Base-by-base conservation (phyloP, 176 grass and related monocot species). In the Puccinellia tenuiflora region DNA sequence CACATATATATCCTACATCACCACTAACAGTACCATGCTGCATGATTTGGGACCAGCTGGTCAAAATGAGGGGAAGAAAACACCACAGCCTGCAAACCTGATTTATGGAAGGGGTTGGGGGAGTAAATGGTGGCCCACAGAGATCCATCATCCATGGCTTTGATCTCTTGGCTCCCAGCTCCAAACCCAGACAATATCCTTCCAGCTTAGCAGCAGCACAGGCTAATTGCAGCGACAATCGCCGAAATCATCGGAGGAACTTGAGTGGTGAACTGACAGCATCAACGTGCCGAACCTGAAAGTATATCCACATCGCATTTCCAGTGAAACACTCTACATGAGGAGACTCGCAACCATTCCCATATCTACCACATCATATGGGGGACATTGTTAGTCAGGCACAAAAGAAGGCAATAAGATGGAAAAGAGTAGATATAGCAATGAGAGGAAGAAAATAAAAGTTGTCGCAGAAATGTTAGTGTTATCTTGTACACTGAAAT, bases 31-130 rank as follows among this genome's bases (percentile, higher is more conserved):
- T 89, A 81, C 87, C 82, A 51, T 66, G 85, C 85, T 55, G 86
- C 76, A 68, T 31, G 57, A 54, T 67, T 76, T 22, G 87, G 87
- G 87, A 80, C 87, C 87, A 85, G 52, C 81, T 29, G 82, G 87
- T 85, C 76, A 68, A 88, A 84, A 80, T 9, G 68, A 64, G 63
- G 14, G 45, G 20, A 76, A 89, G 43, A 77, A 71, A 38, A 61
- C 68, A 81, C 17, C 85, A 75, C 57, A 15, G 83, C 60, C 73
- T 77, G 73, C 73, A 64, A 45, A 84, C 72, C 82, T 76, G 82
- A 52, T 50, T 66, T 9, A 65, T 84, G 71, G 71, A 66, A 66
- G 57, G 25, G 56, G 70, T 48, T 76, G 56, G 70, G 13, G 70
- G 9, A 66, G 57, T 76, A 20, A 66, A 84, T 77, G 46, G 45